Percentiles rank a stretch among this genome's conserved stretches.
phyloP scores from a whole-genome alignment of 306 rosid genomes.

The Vachellia collinsii region DNA sequence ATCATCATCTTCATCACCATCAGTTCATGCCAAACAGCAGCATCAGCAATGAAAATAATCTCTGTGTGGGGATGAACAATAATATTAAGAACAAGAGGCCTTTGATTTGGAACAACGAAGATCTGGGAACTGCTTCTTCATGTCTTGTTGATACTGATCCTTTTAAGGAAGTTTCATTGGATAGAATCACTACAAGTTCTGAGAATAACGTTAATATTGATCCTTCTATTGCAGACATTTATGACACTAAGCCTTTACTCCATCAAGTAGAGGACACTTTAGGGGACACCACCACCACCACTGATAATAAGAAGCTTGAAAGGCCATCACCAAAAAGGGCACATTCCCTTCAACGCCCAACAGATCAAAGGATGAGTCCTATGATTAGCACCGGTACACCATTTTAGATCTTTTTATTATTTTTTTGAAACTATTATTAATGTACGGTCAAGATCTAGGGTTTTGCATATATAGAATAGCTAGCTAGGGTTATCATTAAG shows the following conservation, averaged over 20 bases:
- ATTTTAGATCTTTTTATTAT: background rate
- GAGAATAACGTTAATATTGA: constrained; percentile 9
- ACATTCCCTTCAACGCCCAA: background rate
- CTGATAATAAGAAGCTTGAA: background rate
- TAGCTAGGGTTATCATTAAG: background rate
- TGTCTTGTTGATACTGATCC: constrained; percentile 13
- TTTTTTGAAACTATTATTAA: background rate
- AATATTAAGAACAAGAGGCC: constrained; percentile 11
- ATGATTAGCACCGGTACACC: constrained; percentile 27
- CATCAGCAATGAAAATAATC: background rate
- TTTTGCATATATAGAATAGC: background rate
- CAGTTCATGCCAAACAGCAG: background rate
- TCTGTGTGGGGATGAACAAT: background rate
- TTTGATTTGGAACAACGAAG: constrained; percentile 1
- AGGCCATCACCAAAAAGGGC: constrained; percentile 14
- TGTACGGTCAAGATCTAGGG: constrained; percentile 12
- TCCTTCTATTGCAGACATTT: background rate
- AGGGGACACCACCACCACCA: background rate
- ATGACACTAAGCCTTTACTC: constrained; percentile 10
- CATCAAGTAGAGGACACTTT: background rate
- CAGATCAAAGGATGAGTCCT: constrained; percentile 23
- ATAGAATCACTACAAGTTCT: background rate
- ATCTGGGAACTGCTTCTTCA: background rate
- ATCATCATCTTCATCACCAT: background rate
- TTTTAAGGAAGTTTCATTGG: constrained; percentile 1